phyloP scores from a whole-genome alignment of 441 rosid genomes.

The Populus hybrid region DNA sequence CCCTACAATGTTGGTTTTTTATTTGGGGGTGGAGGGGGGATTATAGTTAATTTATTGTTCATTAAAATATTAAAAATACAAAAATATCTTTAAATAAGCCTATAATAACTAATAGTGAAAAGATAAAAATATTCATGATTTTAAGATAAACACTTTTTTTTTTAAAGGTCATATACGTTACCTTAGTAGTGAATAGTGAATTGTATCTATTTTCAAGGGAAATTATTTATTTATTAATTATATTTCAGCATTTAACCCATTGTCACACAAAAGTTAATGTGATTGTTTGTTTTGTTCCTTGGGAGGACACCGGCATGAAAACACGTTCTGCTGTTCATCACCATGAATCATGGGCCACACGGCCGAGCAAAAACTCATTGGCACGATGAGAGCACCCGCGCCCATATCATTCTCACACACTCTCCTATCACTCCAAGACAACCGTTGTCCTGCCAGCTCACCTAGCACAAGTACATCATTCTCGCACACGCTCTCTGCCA shows the following conservation, averaged over 20 bases:
- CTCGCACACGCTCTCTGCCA: background rate
- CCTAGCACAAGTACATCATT: background rate
- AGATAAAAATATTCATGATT: too few relatives aligned
- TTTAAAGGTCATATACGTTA: too few relatives aligned
- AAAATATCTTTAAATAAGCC: background rate
- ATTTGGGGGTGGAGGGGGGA: background rate
- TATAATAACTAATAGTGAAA: too few relatives aligned
- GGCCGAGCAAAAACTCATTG: background rate
- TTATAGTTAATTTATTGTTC: too few relatives aligned
- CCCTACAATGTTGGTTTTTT: too few relatives aligned
- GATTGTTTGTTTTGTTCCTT: background rate
- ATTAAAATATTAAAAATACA: too few relatives aligned
- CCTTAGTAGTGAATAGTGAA: too few relatives aligned
- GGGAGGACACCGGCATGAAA: background rate
- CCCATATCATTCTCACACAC: background rate
- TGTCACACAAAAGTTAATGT: background rate
- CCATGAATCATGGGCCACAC: background rate
- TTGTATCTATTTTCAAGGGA: too few relatives aligned
- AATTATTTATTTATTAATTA: too few relatives aligned
- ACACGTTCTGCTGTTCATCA: background rate
- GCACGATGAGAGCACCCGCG: background rate
- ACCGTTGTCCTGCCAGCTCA: too few relatives aligned
- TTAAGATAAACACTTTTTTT: too few relatives aligned
- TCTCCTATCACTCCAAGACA: too few relatives aligned
- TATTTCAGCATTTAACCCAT: background rate